phyloP scores from a whole-genome alignment of 2,329 filamentous ascomycete species.

The Xylariaceae sp. region DNA sequence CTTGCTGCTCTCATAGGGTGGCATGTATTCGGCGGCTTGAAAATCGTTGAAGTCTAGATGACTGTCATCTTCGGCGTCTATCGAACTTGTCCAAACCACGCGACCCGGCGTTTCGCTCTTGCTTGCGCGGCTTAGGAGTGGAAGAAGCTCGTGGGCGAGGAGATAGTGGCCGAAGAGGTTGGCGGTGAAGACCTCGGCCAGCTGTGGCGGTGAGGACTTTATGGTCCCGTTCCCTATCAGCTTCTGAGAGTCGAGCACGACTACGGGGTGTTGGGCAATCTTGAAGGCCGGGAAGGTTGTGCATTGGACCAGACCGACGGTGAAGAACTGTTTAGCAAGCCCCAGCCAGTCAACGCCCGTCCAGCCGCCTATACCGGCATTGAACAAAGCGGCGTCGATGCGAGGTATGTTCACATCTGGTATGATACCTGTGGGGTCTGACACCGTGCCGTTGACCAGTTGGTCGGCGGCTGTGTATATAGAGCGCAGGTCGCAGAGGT shows the following conservation, averaged over 20 bases:
- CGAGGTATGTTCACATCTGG: slow-evolving; percentile 57
- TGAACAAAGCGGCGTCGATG: slow-evolving; percentile 77
- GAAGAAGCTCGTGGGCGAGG: slow-evolving; percentile 75
- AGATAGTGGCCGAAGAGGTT: slow-evolving; percentile 97
- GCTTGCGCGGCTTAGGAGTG: slow-evolving; percentile 59
- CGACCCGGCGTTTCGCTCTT: slow-evolving; percentile 52
- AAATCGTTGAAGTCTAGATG: slow-evolving; percentile 68
- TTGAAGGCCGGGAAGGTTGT: slow-evolving; percentile 81
- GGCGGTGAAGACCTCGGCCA: slow-evolving; percentile 83
- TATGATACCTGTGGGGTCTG: slow-evolving; percentile 39
- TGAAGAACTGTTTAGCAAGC: slow-evolving; percentile 55
- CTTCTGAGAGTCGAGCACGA: slow-evolving; percentile 41
- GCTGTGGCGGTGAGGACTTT: slow-evolving; percentile 47
- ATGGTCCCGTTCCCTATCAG: slow-evolving; percentile 21
- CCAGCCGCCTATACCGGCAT: slow-evolving; percentile 89
- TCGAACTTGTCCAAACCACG: slow-evolving; percentile 82
- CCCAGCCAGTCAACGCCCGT: slow-evolving; percentile 68
- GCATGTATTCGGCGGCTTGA: slow-evolving; percentile 62
- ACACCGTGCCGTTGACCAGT: slow-evolving; percentile 44
- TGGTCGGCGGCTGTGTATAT: slow-evolving; percentile 49
- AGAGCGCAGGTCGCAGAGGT: slow-evolving; percentile 57
- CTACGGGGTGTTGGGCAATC: slow-evolving; percentile 52
- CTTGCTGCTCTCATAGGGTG: slow-evolving; percentile 84
- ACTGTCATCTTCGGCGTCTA: slow-evolving; percentile 58
- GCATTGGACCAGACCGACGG: slow-evolving; percentile 60